Percentiles rank a stretch among this genome's conserved stretches.
Conservation (phyloP, 352 stramenopile species). For the Phytophthora constricta region DNA sequence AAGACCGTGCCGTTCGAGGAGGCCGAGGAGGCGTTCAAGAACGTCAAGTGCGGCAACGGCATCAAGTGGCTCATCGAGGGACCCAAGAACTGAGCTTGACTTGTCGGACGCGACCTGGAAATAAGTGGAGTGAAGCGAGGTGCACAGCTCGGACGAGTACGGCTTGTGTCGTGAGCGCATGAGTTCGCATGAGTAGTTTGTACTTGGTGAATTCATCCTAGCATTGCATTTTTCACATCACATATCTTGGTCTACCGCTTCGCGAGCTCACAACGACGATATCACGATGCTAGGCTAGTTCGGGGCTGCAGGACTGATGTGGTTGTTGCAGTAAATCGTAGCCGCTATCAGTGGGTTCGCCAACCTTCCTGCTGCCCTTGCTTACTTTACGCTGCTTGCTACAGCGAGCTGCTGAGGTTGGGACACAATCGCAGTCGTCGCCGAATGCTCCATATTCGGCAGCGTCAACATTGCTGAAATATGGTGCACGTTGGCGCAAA, state of each 20-base stretch:
- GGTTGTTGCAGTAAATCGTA: too few relatives aligned
- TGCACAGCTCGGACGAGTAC: not conserved
- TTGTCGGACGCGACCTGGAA: not conserved
- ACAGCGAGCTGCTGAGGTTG: slow-evolving; percentile 13
- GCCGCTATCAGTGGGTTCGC: too few relatives aligned
- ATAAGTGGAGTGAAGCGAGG: not conserved
- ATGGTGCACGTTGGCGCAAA: slow-evolving; percentile 72
- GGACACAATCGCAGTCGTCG: slow-evolving; percentile 3
- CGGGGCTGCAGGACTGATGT: too few relatives aligned
- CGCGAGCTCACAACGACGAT: too few relatives aligned
- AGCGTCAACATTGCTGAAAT: slow-evolving; percentile 46
- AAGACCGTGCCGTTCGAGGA: slow-evolving; percentile 35
- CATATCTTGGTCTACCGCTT: too few relatives aligned
- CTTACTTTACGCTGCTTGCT: slow-evolving; percentile 21
- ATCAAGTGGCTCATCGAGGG: slow-evolving; percentile 49
- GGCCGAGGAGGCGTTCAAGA: slow-evolving; percentile 39
- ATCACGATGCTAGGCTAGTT: too few relatives aligned
- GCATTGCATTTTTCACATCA: too few relatives aligned
- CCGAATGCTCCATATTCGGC: slow-evolving; percentile 7
- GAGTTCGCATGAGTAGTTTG: too few relatives aligned
- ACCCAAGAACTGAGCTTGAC: slow-evolving; percentile 19
- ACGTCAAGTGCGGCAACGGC: slow-evolving; percentile 37
- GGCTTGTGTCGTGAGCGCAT: too few relatives aligned
- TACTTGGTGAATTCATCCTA: too few relatives aligned
- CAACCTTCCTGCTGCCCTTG: too few relatives aligned